Evolutionary conservation across 2,329 filamentous ascomycete species (phyloP).

Genomic region (Talaromyces sp.): DNA sequence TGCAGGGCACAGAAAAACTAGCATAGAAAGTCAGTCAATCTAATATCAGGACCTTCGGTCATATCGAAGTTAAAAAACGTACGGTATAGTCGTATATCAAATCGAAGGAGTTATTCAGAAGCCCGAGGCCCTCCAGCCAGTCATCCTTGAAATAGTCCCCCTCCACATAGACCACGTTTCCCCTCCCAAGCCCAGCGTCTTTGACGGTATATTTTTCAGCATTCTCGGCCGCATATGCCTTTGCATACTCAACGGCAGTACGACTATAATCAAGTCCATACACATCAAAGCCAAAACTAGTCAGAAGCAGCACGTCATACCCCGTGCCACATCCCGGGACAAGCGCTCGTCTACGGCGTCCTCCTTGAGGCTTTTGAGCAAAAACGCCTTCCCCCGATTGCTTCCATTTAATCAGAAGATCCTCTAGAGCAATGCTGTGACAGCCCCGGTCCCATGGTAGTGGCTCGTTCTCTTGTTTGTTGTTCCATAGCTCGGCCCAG

Average conservation of each 20-base stretch:
- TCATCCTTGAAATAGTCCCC: conserved; percentile 47
- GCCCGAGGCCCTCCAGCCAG: conserved; percentile 36
- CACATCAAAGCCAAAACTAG: conserved; percentile 71
- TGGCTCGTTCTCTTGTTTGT: conserved; percentile 44
- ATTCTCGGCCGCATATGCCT: conserved; percentile 31
- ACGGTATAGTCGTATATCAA: conserved; percentile 63
- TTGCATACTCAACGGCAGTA: conserved; percentile 42
- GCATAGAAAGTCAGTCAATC: conserved; percentile 6
- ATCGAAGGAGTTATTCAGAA: conserved; percentile 38
- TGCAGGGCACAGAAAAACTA: conserved; percentile 60
- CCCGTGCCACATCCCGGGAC: conserved; percentile 67
- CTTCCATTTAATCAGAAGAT: conserved; percentile 44
- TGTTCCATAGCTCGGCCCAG: conserved; percentile 57
- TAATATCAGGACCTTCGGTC: background rate
- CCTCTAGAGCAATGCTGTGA: conserved; percentile 58
- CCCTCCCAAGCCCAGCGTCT: conserved; percentile 35
- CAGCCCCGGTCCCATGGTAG: conserved; percentile 59
- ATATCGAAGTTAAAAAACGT: conserved; percentile 24
- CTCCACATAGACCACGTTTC: conserved; percentile 40
- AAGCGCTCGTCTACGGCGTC: conserved; percentile 54
- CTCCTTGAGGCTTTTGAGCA: conserved; percentile 19
- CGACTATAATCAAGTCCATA: conserved; percentile 68
- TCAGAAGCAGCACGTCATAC: conserved; percentile 74
- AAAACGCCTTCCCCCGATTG: conserved; percentile 37
- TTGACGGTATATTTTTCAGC: conserved; percentile 35